A percentile compares a stretch with the other conserved stretches of the same genome.
Evolutionary conservation across 2,329 filamentous ascomycete genomes (phyloP).

Genomic region (Periconia sp.): DNA sequence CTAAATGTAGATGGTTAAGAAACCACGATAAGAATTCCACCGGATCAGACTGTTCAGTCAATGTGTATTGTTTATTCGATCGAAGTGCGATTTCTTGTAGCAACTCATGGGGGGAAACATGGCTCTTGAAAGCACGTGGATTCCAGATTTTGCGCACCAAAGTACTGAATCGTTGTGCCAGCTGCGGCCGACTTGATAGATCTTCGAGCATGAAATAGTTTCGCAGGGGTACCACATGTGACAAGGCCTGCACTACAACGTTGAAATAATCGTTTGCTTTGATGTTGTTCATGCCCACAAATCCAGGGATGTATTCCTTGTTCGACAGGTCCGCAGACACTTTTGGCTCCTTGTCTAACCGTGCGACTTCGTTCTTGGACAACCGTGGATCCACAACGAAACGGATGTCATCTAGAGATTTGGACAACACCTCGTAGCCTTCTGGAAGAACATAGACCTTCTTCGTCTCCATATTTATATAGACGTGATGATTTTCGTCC

Average conservation of each 20-base stretch:
- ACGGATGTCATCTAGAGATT: constrained; percentile 96
- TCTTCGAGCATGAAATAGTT: constrained; percentile 92
- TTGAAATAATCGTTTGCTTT: constrained; percentile 99
- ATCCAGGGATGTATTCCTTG: constrained; percentile 87
- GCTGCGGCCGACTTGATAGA: constrained; percentile 71
- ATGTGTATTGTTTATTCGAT: constrained; percentile 88
- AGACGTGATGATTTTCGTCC: constrained; percentile 94
- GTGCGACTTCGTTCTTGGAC: constrained; percentile 75
- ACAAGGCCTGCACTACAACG: constrained; percentile 86
- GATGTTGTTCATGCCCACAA: constrained; percentile 99
- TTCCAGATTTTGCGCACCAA: constrained; percentile 98
- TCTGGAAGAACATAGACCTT: constrained; percentile 91
- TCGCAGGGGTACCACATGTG: constrained; percentile 84
- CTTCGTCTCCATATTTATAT: constrained; percentile 94
- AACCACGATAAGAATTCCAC: constrained; percentile 98
- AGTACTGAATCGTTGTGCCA: constrained; percentile 84
- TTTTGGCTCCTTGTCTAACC: constrained; percentile 69
- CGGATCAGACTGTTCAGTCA: constrained; percentile 89
- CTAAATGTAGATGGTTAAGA: constrained; percentile 90
- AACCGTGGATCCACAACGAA: constrained; percentile 93
- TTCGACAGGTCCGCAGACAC: constrained; percentile 76
- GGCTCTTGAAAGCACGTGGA: constrained; percentile 89
- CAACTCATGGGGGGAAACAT: constrained; percentile 95
- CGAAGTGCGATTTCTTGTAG: constrained; percentile 90
- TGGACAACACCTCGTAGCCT: constrained; percentile 93